These are phyloP conservation scores for Collybiopsis confluens DNA, from an alignment of 768 basidiomycete genomes.

Conservation along the genomic window DNA sequence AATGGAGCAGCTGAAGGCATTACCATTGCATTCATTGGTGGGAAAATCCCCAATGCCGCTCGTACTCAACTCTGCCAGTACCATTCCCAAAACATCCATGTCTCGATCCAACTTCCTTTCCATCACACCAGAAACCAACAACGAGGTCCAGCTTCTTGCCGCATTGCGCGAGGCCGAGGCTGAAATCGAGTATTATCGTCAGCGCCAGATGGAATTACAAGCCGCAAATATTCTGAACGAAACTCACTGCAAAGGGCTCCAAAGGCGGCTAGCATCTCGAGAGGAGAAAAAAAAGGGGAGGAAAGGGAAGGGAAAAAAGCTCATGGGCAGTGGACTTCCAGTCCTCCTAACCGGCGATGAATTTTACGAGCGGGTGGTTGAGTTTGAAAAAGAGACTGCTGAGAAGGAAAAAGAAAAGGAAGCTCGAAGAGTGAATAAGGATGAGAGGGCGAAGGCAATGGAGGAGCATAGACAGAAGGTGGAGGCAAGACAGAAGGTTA, in stretches of 20 bases:
- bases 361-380: not conserved
- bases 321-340: not conserved
- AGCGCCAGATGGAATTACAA: not conserved
- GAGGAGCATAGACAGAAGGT: not conserved
- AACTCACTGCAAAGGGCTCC: not conserved
- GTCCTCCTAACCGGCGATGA: not conserved
- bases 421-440: not conserved
- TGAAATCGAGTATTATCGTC: not conserved
- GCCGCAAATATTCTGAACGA: not conserved
- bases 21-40: not conserved
- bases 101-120: not conserved
- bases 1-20: not conserved
- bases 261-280: not conserved
- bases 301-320: not conserved
- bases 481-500: not conserved
- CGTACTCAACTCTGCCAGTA: slow-evolving; percentile 1
- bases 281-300: not conserved
- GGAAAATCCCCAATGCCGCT: not conserved
- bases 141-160: not conserved
- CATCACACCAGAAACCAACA: not conserved
- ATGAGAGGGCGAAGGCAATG: not conserved
- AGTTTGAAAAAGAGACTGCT: not conserved
- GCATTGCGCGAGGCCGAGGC: not conserved
- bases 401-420: not conserved
- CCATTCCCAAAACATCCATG: slow-evolving; percentile 5